Evolutionary conservation across 495 filamentous ascomycete species (phyloP), one percentile per base, ranked within the genome.

Genomic region (Neurospora hispaniola): DNA sequence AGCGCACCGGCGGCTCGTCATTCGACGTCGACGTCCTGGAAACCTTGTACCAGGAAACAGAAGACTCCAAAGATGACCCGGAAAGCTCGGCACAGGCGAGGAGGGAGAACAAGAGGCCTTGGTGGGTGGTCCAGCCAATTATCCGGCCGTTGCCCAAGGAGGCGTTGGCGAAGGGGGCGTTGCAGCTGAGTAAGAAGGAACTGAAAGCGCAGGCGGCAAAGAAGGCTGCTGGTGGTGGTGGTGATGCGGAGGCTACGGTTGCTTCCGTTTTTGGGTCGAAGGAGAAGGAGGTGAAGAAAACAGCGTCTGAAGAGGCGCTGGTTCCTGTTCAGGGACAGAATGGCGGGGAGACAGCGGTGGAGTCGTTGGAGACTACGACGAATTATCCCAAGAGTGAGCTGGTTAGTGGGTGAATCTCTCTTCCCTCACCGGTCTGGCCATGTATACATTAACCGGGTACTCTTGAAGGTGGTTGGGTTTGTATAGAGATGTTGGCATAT

Each of bases 101-200:
- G 40, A 87, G 85, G 72, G 84, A 87, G 69, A 94, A 92, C 77
- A 89, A 88, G 77, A 81, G 92, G 70, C 96, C 96, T 4, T 98
- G 89, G 87, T 99, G 94, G 92, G 84, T 97, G 5, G 95, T 92
- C 62, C 96, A 99, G 82, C 93, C 96, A 4, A 92, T 98, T 75
- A 86, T 97, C 3, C 85, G 96, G 41, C 94, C 94, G 44, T 77
- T 97, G 77, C 96, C 96, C 1, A 92, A 93, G 76, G 95, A 98
- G 82, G 96, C 96, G 20, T 73, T 95, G 72, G 89, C 89, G 76
- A 93, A 91, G 76, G 96, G 96, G 4, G 89, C 90, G 46, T 84
- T 98, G 77, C 88, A 84, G 70, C 79, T 89, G 46, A 92, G 89
- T 68, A 86, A 85, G 79, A 88, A 86, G 79, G 83, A 85, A 44